Conservation (phyloP, 257 asterid genomes). For the Handroanthus guayacan region DNA sequence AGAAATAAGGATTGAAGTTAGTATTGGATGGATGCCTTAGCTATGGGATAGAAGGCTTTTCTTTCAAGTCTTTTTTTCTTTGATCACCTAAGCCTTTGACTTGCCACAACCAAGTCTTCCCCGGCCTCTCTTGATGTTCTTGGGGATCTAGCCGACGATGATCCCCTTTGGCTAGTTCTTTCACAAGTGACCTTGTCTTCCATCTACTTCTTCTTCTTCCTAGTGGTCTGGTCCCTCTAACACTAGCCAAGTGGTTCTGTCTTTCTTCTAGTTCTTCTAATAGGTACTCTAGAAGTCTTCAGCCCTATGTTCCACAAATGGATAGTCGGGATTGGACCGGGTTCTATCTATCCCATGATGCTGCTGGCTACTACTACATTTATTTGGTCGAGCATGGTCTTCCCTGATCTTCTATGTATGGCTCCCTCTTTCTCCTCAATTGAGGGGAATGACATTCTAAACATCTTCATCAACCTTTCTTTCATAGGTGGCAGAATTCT, state of each 20-base stretch:
- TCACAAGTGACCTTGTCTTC: constrained; percentile 13
- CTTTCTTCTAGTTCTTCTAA: background rate
- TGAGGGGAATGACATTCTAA: too few species aligned
- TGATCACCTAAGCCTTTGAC: background rate
- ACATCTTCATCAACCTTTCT: too few species aligned
- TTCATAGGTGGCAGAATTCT: too few species aligned
- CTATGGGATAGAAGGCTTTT: background rate
- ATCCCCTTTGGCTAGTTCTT: constrained; percentile 4
- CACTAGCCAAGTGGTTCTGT: background rate
- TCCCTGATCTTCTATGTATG: too few species aligned
- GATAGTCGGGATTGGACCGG: background rate
- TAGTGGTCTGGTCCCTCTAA: background rate
- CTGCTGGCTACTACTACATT: too few species aligned
- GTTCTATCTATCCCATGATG: too few species aligned
- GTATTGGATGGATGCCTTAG: background rate
- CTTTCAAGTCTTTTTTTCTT: background rate
- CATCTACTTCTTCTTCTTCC: background rate
- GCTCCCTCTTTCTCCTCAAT: too few species aligned
- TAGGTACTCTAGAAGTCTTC: background rate
- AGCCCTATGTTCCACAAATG: background rate
- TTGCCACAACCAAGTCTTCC: background rate
- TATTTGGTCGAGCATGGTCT: too few species aligned
- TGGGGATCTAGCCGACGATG: background rate
- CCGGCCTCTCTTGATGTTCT: too few species aligned
- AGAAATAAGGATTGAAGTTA: too few species aligned